Percentiles rank a stretch among this genome's conserved stretches.
Evolutionary conservation across 441 rosid genomes (phyloP).

Genomic region (Metrosideros polymorpha): DNA sequence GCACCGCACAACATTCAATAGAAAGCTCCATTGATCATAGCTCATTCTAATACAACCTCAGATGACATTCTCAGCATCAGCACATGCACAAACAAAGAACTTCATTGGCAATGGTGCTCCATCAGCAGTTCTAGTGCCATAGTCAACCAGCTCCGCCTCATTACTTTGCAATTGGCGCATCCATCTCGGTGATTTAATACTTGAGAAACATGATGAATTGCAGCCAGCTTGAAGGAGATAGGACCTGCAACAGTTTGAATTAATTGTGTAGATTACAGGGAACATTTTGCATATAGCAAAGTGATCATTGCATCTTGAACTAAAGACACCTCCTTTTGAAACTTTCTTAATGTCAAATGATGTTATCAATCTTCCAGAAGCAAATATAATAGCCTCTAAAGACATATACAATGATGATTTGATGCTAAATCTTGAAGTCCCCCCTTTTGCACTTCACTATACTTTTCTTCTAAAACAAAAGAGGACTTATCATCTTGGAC

Average conservation of each 20-base stretch:
- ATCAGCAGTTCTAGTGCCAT: conserved; percentile 15
- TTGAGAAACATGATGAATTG: conserved; percentile 87
- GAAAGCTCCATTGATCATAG: neutral
- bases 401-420: conserved; percentile 23
- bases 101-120: conserved; percentile 24
- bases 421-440: conserved; percentile 8
- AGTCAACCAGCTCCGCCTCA: conserved; percentile 25
- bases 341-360: conserved; percentile 14
- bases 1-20: neutral
- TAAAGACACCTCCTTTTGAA: too few species aligned
- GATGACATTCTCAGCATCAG: conserved; percentile 46
- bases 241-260: too few species aligned
- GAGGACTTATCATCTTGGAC: conserved; percentile 20
- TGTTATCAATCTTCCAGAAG: conserved; percentile 17
- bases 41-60: neutral
- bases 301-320: too few species aligned
- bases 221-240: conserved; percentile 81
- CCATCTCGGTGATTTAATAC: conserved; percentile 90
- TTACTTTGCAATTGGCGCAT: conserved; percentile 63
- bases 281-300: too few species aligned
- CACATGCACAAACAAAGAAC: conserved; percentile 71
- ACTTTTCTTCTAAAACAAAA: conserved; percentile 20
- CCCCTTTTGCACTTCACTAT: conserved; percentile 10
- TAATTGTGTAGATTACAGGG: too few species aligned
- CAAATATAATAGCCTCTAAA: conserved; percentile 24